These are phyloP conservation scores for Euphrasia arctica DNA, from an alignment of 305 asterid genomes.

Conservation along the genomic window DNA sequence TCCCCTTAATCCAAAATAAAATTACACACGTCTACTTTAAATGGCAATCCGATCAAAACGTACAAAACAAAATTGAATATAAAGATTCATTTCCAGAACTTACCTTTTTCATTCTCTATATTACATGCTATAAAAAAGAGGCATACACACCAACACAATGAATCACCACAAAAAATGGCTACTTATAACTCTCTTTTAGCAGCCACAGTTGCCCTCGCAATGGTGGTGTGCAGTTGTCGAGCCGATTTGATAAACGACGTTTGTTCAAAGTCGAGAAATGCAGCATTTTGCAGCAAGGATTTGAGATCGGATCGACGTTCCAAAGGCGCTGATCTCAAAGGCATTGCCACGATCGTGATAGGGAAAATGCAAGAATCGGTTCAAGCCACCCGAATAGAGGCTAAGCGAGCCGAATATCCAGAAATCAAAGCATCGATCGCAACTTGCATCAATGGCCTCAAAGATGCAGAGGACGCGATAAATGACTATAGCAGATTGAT, in stretches of 20 bases:
- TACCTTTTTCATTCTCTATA: too few relatives aligned
- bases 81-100: too few relatives aligned
- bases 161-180: neutral
- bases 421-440: neutral
- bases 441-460: constrained; percentile 26
- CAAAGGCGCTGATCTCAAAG: constrained; percentile 11
- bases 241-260: constrained; percentile 22
- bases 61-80: too few relatives aligned
- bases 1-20: too few relatives aligned
- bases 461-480: constrained; percentile 5
- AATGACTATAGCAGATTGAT: neutral
- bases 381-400: neutral
- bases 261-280: constrained; percentile 24
- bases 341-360: constrained; percentile 13
- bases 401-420: neutral
- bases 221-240: neutral
- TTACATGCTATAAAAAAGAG: too few relatives aligned
- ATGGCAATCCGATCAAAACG: too few relatives aligned
- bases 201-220: neutral
- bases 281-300: neutral
- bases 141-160: neutral
- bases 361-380: constrained; percentile 1
- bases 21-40: too few relatives aligned
- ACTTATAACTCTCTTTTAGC: neutral
- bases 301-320: constrained; percentile 22